A percentile compares a stretch with the other conserved stretches of the same genome.
These are phyloP conservation scores for Verticillium alfalfae DNA, from an alignment of 2,329 filamentous ascomycete species.

Conservation along the genomic window DNA sequence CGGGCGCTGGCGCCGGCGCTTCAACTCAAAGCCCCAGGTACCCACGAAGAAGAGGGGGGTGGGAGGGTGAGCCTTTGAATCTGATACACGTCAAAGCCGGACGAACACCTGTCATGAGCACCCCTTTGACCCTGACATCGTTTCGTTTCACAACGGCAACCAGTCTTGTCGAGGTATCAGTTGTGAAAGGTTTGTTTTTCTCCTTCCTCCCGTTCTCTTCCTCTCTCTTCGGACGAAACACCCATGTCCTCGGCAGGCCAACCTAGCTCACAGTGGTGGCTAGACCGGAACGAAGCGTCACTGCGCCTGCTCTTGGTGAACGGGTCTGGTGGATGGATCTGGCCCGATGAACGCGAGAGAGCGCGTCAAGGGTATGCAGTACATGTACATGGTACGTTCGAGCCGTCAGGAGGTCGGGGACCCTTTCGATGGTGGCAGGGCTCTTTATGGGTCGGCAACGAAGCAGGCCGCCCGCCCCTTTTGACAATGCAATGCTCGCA, in stretches of 20 bases:
- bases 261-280: not conserved
- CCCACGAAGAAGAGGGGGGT: no score
- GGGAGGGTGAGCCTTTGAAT: not conserved
- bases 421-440: not conserved
- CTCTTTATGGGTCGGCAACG: not conserved
- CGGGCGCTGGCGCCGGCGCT: not conserved
- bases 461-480: not conserved
- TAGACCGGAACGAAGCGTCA: not conserved
- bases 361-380: no score
- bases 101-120: not conserved
- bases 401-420: not conserved
- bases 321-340: not conserved
- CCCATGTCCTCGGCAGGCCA: not conserved
- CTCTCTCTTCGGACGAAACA: not conserved
- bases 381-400: not conserved
- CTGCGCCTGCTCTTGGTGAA: not conserved
- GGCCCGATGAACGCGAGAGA: not conserved
- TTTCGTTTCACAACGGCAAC: not conserved
- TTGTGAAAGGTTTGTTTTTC: not conserved
- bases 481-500: not conserved
- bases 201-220: no score
- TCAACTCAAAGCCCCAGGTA: not conserved
- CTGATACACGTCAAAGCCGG: not conserved
- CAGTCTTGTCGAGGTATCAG: not conserved
- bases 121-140: not conserved